phyloP scores from a whole-genome alignment of 768 basidiomycete genomes.

The Saitozyma podzolica region DNA sequence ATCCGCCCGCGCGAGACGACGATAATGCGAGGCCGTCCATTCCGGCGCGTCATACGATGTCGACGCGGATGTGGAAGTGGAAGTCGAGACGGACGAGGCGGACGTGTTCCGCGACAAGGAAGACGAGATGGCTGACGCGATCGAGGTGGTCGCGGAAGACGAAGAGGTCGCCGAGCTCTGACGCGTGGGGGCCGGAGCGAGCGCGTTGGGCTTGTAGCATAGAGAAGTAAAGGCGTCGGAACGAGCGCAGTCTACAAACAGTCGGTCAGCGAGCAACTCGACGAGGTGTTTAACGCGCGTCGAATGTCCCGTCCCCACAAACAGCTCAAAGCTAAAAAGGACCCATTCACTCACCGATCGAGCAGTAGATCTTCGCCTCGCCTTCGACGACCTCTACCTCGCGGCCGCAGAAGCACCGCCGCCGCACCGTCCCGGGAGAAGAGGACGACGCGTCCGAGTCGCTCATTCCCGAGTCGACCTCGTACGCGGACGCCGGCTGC shows the following conservation, averaged over 20 bases:
- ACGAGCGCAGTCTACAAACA: slow-evolving; percentile 42
- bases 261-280: slow-evolving; percentile 3
- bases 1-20: slow-evolving; percentile 44
- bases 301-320: neutral
- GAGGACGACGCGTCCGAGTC: slow-evolving; percentile 32
- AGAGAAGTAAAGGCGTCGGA: slow-evolving; percentile 48
- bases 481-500: slow-evolving; percentile 4
- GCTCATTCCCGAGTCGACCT: slow-evolving; percentile 9
- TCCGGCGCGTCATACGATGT: slow-evolving; percentile 15
- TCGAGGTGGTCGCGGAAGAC: slow-evolving; percentile 1
- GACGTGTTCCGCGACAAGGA: slow-evolving; percentile 30
- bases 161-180: slow-evolving; percentile 6
- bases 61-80: slow-evolving; percentile 11
- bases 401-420: slow-evolving; percentile 42
- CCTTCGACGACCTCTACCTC: slow-evolving; percentile 24
- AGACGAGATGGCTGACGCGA: slow-evolving; percentile 15
- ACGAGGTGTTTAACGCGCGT: too few relatives aligned
- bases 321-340: neutral
- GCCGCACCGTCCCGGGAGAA: slow-evolving; percentile 10
- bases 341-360: slow-evolving; percentile 29
- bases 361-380: slow-evolving; percentile 41
- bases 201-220: slow-evolving; percentile 40
- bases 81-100: slow-evolving; percentile 21
- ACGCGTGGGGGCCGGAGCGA: slow-evolving; percentile 6
- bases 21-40: slow-evolving; percentile 48